A percentile compares a stretch with the other conserved stretches of the same genome.
These are phyloP conservation scores for Fomitopsis serialis DNA, from an alignment of 768 basidiomycete species.

Conservation along the genomic window DNA sequence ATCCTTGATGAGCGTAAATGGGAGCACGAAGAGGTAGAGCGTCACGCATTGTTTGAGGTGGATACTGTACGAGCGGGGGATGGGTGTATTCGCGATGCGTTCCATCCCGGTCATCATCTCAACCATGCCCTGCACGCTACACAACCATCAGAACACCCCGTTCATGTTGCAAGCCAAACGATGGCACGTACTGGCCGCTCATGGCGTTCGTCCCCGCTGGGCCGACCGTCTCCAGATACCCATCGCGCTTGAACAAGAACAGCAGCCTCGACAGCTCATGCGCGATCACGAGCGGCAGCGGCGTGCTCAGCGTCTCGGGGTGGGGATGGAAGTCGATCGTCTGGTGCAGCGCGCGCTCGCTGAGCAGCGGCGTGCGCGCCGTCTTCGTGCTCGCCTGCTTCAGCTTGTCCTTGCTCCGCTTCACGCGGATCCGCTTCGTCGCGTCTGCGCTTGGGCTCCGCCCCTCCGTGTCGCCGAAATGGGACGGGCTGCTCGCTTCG, in stretches of 20 bases:
- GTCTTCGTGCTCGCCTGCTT: slow-evolving; percentile 19
- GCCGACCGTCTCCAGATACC: slow-evolving; percentile 83
- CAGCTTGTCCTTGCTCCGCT: slow-evolving; percentile 61
- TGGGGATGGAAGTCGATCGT: slow-evolving; percentile 57
- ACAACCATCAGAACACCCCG: background rate
- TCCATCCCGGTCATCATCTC: slow-evolving; percentile 87
- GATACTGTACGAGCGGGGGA: slow-evolving; percentile 77
- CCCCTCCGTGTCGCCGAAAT: background rate
- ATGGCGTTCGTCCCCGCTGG: slow-evolving; percentile 84
- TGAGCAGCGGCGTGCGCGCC: slow-evolving; percentile 58
- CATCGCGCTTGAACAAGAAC: slow-evolving; percentile 73
- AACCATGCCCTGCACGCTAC: slow-evolving; percentile 73
- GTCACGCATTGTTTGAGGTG: slow-evolving; percentile 96
- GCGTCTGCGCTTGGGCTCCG: slow-evolving; percentile 15
- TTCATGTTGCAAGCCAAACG: background rate
- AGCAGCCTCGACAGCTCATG: slow-evolving; percentile 71
- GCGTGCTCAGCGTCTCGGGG: slow-evolving; percentile 55
- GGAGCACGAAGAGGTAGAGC: slow-evolving; percentile 86
- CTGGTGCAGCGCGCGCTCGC: slow-evolving; percentile 36
- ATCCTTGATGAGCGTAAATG: slow-evolving; percentile 78
- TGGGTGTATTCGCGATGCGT: slow-evolving; percentile 84
- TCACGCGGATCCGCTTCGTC: slow-evolving; percentile 59
- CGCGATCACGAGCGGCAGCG: slow-evolving; percentile 82
- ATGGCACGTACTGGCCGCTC: slow-evolving; percentile 52
- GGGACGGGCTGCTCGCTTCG: background rate